Conservation (phyloP, 2,329 filamentous ascomycete genomes). For the Nemania abortiva region DNA sequence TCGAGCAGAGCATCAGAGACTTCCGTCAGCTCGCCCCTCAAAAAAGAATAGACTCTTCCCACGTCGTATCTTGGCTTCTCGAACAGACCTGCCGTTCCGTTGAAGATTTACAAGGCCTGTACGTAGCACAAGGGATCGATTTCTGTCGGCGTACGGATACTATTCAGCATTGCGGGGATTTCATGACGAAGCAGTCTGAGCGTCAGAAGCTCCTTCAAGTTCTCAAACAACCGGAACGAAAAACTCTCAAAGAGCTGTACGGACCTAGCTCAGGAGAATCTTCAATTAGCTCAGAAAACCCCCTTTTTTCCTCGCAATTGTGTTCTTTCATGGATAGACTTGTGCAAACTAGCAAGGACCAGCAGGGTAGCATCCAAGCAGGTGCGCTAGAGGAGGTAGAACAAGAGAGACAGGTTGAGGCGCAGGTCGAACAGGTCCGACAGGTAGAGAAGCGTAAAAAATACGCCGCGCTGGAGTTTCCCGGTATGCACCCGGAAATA, state of each 20-base stretch:
- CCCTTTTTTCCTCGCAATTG: constrained; percentile 8
- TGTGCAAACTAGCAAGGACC: constrained; percentile 40
- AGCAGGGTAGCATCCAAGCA: constrained; percentile 55
- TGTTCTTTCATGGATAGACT: constrained; percentile 23
- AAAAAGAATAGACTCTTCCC: constrained; percentile 57
- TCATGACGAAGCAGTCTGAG: constrained; percentile 52
- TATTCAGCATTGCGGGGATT: constrained; percentile 55
- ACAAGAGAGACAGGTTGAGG: constrained; percentile 70
- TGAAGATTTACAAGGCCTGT: constrained; percentile 69
- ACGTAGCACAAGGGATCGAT: constrained; percentile 70
- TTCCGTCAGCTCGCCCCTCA: constrained; percentile 47
- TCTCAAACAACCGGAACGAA: constrained; percentile 65
- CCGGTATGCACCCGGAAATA: constrained; percentile 62
- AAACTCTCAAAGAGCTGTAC: constrained; percentile 71
- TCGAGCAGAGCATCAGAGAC: constrained; percentile 70
- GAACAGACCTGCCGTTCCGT: constrained; percentile 72
- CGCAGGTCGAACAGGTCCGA: constrained; percentile 68
- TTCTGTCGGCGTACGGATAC: constrained; percentile 69
- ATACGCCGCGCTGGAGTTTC: constrained; percentile 57
- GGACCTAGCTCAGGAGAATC: constrained; percentile 38
- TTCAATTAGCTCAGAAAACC: not conserved
- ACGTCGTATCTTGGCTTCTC: constrained; percentile 70
- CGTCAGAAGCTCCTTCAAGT: constrained; percentile 52
- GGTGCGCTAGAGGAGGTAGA: constrained; percentile 71
- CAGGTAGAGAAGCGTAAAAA: constrained; percentile 62